Percentiles rank a stretch among this genome's conserved stretches.
Conservation (phyloP, 768 basidiomycete genomes). For the Hypsizygus marmoreus region DNA sequence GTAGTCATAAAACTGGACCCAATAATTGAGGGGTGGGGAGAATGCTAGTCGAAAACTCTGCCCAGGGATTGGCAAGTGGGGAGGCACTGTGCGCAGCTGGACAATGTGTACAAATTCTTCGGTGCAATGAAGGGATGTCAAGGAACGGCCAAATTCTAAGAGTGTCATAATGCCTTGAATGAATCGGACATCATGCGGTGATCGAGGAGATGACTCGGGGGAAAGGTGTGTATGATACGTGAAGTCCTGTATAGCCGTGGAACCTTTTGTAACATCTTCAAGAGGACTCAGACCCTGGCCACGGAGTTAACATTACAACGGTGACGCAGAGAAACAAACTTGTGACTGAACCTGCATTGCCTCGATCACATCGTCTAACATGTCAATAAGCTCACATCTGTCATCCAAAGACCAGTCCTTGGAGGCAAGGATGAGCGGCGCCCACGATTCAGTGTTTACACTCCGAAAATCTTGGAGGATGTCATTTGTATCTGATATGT, state of each 20-base stretch:
- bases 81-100: not conserved
- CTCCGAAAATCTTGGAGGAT: not conserved
- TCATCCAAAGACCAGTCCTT: too few relatives aligned
- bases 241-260: not conserved
- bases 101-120: not conserved
- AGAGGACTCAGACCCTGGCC: not conserved
- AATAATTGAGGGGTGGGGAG: too few relatives aligned
- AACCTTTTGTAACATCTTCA: not conserved
- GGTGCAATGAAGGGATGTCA: not conserved
- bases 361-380: not conserved
- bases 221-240: not conserved
- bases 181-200: not conserved
- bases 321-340: not conserved
- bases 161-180: not conserved
- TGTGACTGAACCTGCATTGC: not conserved
- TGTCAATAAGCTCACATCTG: not conserved
- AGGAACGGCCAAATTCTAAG: not conserved
- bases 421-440: not conserved
- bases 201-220: too few relatives aligned
- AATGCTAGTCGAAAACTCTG: too few relatives aligned
- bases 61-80: too few relatives aligned
- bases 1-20: not conserved
- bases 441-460: not conserved
- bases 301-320: not conserved
- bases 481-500: not conserved